Evolutionary conservation across 176 grass and related monocot genomes (phyloP).

Genomic region (Musa beccarii): DNA sequence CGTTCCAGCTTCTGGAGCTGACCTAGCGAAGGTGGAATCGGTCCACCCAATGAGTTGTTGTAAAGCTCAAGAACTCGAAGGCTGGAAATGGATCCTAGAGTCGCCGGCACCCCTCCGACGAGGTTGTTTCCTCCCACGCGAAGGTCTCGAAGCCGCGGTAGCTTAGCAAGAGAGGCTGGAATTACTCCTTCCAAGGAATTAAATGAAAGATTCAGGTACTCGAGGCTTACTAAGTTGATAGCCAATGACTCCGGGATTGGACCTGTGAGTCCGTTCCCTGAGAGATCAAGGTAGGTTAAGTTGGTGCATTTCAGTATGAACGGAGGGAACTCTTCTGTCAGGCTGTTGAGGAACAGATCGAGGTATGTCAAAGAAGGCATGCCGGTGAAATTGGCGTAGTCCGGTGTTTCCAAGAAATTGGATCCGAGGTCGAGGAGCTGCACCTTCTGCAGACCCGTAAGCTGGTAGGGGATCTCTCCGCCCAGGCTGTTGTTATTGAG

Average conservation of each 20-base stretch:
- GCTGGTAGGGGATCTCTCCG: conserved; percentile 35
- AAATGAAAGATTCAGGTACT: conserved; percentile 36
- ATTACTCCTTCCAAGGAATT: conserved; percentile 38
- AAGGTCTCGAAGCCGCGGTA: conserved; percentile 37
- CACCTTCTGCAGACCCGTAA: conserved; percentile 41
- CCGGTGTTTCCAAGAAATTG: conserved; percentile 37
- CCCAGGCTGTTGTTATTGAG: conserved; percentile 58
- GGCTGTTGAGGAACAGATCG: conserved; percentile 45
- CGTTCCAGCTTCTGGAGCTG: conserved; percentile 36
- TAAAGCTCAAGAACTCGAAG: conserved; percentile 42
- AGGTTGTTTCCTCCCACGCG: conserved; percentile 32
- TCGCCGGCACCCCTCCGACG: conserved; percentile 36
- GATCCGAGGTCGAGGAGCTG: conserved; percentile 35
- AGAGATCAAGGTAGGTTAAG: conserved; percentile 56
- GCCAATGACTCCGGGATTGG: conserved; percentile 32
- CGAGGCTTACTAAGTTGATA: conserved; percentile 24
- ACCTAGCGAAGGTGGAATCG: conserved; percentile 43
- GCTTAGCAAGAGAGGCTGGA: conserved; percentile 28
- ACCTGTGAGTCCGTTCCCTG: conserved; percentile 33
- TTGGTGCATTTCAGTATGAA: conserved; percentile 43
- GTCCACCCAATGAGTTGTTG: conserved; percentile 42
- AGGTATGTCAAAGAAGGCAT: conserved; percentile 57
- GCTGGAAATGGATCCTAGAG: conserved; percentile 31
- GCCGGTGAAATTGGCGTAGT: conserved; percentile 28
- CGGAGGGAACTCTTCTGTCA: conserved; percentile 31